Evolutionary conservation across 129 eudicot species (phyloP), one percentile per base, ranked within the genome.

Genomic region (Chrysanthemum seticuspe): DNA sequence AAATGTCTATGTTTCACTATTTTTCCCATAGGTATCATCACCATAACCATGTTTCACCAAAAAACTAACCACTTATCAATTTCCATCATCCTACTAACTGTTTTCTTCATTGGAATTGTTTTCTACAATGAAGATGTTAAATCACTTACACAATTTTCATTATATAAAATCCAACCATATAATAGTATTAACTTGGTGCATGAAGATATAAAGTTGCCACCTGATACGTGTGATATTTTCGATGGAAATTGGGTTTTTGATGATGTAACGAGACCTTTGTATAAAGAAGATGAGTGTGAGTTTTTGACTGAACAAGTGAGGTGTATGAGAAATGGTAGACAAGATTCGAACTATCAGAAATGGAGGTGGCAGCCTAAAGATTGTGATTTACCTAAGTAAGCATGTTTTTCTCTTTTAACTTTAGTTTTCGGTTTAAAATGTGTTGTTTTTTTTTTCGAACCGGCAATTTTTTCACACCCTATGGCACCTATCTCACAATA

Each of bases 311-410:
- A 78, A 1, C 97, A 93, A 56, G 97, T 93, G 10, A 90, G 93
- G 34, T 93, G 98, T 70, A 50, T 87, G 83, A 89, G 83, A 55
- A 89, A 89, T 79, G 96, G 97, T 47, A 87, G 98, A 55, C 58
- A 74, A 58, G 93, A 93, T 82, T 84, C 96, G 16, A 51, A 73
- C 73, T 87, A 87, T 56, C 96, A 89, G 80, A 86, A 90, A 12
- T 93, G 98, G 97, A 87, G 85, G 62, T 93, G 98, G 98, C 96
- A 93, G 71, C 98, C 98, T 14, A 90, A 77, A 68, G 96, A 90
- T 65, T 93, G 98, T 81, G 73, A 86, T 78, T 75, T 93, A 72
- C 96, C 98, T 70, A 93, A 85, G 98, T 93, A 83, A 85, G 80
- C 10, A 29, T 40, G 6, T 47, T 72, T 18, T 44, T 61, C 50